Evolutionary conservation across 768 basidiomycete species (phyloP).

Genomic region (Leucosporidium yakuticum): DNA sequence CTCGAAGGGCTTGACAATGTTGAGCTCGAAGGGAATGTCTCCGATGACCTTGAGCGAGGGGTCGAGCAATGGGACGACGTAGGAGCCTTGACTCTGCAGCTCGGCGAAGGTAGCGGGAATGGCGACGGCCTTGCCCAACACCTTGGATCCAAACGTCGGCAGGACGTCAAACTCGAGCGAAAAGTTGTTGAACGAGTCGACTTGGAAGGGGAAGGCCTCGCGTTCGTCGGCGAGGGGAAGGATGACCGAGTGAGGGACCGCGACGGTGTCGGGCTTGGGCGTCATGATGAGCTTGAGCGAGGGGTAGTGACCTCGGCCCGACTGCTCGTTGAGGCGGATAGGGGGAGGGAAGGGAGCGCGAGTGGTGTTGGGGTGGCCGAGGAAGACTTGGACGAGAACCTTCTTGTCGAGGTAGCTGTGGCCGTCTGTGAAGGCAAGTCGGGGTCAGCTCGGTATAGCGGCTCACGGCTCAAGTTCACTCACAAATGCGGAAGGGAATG

Average conservation of each 20-base stretch:
- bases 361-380: constrained; percentile 59
- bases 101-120: constrained; percentile 65
- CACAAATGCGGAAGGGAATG: constrained; percentile 85
- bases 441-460: not conserved
- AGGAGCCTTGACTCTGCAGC: constrained; percentile 44
- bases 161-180: constrained; percentile 88
- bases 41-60: constrained; percentile 89
- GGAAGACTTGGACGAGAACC: constrained; percentile 74
- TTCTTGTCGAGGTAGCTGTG: constrained; percentile 89
- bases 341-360: constrained; percentile 42
- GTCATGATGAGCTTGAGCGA: constrained; percentile 95
- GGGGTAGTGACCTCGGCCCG: constrained; percentile 42
- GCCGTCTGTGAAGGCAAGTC: constrained; percentile 50
- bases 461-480: not conserved
- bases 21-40: constrained; percentile 85
- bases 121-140: constrained; percentile 86
- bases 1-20: constrained; percentile 78
- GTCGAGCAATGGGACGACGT: constrained; percentile 71
- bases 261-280: constrained; percentile 67
- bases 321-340: constrained; percentile 50
- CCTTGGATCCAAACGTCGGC: constrained; percentile 94
- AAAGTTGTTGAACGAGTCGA: constrained; percentile 63
- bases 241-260: constrained; percentile 83
- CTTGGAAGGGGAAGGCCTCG: constrained; percentile 76
- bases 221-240: constrained; percentile 70